phyloP scores from a whole-genome alignment of 78 protist genomes.

The Pelomyxa schiedti region DNA sequence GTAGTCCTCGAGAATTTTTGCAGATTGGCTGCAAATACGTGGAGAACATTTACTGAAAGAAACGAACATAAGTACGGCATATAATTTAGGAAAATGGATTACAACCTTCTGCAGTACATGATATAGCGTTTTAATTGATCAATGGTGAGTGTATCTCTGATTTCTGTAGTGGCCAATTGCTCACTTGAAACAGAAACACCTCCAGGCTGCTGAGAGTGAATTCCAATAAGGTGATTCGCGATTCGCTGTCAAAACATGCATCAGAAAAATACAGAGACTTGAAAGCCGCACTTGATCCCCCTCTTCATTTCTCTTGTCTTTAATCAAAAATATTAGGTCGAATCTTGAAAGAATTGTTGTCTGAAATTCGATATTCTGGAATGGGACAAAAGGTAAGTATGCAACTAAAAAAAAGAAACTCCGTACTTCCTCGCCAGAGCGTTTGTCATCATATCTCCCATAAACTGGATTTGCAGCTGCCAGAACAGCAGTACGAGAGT shows the following conservation, averaged over 20 bases:
- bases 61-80: too few species aligned
- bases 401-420: neutral
- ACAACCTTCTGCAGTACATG: slow-evolving; percentile 21
- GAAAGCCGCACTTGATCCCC: too few species aligned
- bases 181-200: too few species aligned
- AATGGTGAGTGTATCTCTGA: too few species aligned
- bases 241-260: too few species aligned
- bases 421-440: too few species aligned
- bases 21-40: slow-evolving; percentile 68
- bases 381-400: neutral
- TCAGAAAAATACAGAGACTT: too few species aligned
- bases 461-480: slow-evolving; percentile 99
- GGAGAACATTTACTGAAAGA: slow-evolving; percentile 42
- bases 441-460: slow-evolving; percentile 92
- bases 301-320: slow-evolving; percentile 64
- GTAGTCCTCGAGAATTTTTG: slow-evolving; percentile 16
- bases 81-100: neutral
- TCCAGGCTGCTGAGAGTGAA: slow-evolving; percentile 6
- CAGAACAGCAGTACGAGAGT: slow-evolving; percentile 94
- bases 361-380: slow-evolving; percentile 78
- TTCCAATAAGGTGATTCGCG: slow-evolving; percentile 12
- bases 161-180: neutral
- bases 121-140: slow-evolving; percentile 66
- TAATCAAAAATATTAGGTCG: slow-evolving; percentile 95
- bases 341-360: slow-evolving; percentile 97